phyloP scores from a whole-genome alignment of 139 green algal species.

The Limnomonas spitsbergensis region DNA sequence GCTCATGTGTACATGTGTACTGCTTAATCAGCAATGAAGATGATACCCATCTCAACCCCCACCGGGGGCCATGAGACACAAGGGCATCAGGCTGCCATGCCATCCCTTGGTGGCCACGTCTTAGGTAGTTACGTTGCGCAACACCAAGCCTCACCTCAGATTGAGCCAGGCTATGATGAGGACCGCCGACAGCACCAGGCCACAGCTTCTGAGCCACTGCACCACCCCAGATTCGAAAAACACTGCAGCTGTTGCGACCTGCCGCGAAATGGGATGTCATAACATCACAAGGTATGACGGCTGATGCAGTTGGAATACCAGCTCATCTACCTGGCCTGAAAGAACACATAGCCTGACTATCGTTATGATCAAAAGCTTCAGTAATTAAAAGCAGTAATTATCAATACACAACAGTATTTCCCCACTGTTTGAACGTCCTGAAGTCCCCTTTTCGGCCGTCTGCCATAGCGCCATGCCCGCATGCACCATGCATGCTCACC shows the following conservation, averaged over 20 bases:
- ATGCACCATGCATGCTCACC: conserved; percentile 40
- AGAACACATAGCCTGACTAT: not conserved
- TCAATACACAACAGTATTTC: not conserved
- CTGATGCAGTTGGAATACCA: too few species aligned
- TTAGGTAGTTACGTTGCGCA: not conserved
- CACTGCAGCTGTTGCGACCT: conserved; percentile 66
- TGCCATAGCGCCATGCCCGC: not conserved
- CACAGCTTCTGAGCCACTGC: conserved; percentile 24
- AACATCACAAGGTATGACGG: not conserved
- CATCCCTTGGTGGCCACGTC: too few species aligned
- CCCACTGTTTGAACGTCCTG: not conserved
- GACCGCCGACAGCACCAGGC: conserved; percentile 59
- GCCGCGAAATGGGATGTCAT: not conserved
- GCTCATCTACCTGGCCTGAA: too few species aligned
- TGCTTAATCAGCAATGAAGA: not conserved
- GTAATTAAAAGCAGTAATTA: not conserved
- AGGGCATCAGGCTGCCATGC: not conserved
- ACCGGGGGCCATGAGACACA: not conserved
- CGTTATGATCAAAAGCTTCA: not conserved
- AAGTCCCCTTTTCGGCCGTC: not conserved
- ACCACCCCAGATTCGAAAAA: conserved; percentile 50
- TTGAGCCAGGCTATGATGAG: conserved; percentile 96
- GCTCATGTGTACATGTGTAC: too few species aligned
- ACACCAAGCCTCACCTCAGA: conserved; percentile 61
- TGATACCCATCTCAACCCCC: not conserved